phyloP scores from a whole-genome alignment of 176 grass and related monocot genomes.

The bread wheat (Triticum aestivum) region DNA sequence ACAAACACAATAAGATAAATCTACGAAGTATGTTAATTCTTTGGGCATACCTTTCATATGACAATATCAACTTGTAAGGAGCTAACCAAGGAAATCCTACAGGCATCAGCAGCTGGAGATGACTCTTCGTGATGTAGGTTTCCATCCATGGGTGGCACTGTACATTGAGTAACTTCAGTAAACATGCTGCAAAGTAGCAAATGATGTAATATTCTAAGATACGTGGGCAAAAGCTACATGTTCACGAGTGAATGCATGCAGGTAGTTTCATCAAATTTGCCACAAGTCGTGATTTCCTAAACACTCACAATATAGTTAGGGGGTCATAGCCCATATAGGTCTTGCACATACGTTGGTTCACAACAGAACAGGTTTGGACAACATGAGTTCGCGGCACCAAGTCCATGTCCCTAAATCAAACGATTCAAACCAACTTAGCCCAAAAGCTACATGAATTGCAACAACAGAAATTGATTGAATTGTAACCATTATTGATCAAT shows the following conservation, averaged over 20 bases:
- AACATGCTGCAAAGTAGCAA: constrained; percentile 1
- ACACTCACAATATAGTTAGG: background rate
- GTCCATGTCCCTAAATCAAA: background rate
- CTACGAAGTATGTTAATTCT: constrained; percentile 47
- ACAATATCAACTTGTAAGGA: constrained; percentile 43
- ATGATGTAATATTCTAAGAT: background rate
- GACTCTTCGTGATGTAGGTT: constrained; percentile 56
- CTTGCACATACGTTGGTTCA: background rate
- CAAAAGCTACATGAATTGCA: background rate
- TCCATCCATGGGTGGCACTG: constrained; percentile 58
- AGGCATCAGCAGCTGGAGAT: constrained; percentile 52
- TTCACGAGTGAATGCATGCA: background rate
- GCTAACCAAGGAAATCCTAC: constrained; percentile 63
- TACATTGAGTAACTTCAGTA: constrained; percentile 57
- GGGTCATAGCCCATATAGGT: background rate
- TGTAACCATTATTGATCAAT: background rate
- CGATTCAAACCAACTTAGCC: no score
- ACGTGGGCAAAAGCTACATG: no score
- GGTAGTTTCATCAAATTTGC: background rate
- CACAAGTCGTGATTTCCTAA: background rate
- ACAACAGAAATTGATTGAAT: background rate
- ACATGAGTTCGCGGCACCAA: background rate
- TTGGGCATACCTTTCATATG: constrained; percentile 44
- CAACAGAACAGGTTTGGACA: background rate
- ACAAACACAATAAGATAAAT: constrained; percentile 58